These are phyloP conservation scores for Globisporangium orthogonon DNA, from an alignment of 352 stramenopile species.

Conservation along the genomic window DNA sequence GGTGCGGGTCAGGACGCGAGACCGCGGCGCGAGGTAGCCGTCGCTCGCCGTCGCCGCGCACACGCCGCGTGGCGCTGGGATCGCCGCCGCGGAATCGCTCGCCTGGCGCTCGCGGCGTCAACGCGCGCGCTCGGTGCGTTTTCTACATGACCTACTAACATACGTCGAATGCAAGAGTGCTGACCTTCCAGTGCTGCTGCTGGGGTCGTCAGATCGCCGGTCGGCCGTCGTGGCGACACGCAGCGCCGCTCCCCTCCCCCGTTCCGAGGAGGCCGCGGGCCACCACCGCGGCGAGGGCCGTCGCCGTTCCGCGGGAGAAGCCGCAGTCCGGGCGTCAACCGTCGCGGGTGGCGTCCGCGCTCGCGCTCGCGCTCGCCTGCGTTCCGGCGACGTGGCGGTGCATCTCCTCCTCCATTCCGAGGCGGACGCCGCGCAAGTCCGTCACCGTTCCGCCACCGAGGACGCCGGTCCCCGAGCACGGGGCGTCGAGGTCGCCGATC, in stretches of 20 bases:
- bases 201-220: background rate
- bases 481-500: slow-evolving; percentile 9
- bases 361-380: slow-evolving; percentile 33
- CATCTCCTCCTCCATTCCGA: slow-evolving; percentile 25
- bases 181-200: background rate
- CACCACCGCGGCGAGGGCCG: slow-evolving; percentile 16
- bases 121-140: slow-evolving; percentile 9
- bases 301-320: slow-evolving; percentile 51
- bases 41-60: slow-evolving; percentile 10
- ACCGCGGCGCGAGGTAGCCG: slow-evolving; percentile 1
- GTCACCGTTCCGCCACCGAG: slow-evolving; percentile 10
- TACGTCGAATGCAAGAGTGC: background rate
- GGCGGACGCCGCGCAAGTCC: slow-evolving; percentile 14
- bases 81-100: slow-evolving; percentile 9
- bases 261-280: slow-evolving; percentile 15
- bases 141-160: background rate
- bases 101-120: background rate
- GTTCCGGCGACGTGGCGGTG: slow-evolving; percentile 25
- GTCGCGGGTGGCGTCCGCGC: slow-evolving; percentile 11
- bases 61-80: slow-evolving; percentile 1
- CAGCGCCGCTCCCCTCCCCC: slow-evolving; percentile 10
- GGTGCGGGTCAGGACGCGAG: slow-evolving; percentile 1
- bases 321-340: slow-evolving; percentile 27
- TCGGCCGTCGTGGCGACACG: slow-evolving; percentile 1
- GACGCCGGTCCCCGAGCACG: slow-evolving; percentile 7